Base-by-base conservation (phyloP, 2,329 filamentous ascomycete genomes). In the Penicillium oxalicum region DNA sequence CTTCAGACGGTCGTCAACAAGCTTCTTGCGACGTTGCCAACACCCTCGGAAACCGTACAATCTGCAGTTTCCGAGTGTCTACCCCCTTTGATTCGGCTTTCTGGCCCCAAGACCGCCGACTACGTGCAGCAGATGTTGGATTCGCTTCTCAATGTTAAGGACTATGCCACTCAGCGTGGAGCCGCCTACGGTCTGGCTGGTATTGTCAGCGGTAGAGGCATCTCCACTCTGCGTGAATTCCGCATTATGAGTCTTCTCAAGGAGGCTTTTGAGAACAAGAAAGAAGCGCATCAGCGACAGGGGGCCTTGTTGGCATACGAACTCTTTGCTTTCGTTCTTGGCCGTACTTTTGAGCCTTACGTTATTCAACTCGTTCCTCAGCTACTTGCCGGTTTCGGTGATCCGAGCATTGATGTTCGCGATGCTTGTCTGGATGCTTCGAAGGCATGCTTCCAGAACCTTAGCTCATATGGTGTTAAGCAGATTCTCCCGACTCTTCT, bases 391-490 rank as follows among this genome's bases (percentile, higher is more conserved):
- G 88, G 89, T 25, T 98, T 98, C 61, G 91, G 93, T 47, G 93
- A 98, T 67, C 77, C 81, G 47, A 95, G 84, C 61, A 80, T 85
- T 43, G 89, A 97, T 67, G 93, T 98, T 28, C 86, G 93, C 65
- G 91, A 95, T 56, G 89, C 90, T 25, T 95, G 91, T 70, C 76
- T 97, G 36, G 91, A 95, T 55, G 88, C 93, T 33, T 87, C 93
- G 43, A 97, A 96, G 73, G 87, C 90, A 9, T 96, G 89, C 68
- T 98, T 98, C 70, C 85, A 88, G 4, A 91, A 84, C 59, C 74
- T 98, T 48, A 97, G 90, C 70, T 97, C 93, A 0, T 98, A 88
- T 61, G 93, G 93, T 68, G 94, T 98, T 50, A 95, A 95, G 72
- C 81, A 93, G 64, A 91, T 98, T 55, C 76, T 98, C 56, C 93